phyloP scores from a whole-genome alignment of 495 filamentous ascomycete genomes.

The Penicillium manginii region DNA sequence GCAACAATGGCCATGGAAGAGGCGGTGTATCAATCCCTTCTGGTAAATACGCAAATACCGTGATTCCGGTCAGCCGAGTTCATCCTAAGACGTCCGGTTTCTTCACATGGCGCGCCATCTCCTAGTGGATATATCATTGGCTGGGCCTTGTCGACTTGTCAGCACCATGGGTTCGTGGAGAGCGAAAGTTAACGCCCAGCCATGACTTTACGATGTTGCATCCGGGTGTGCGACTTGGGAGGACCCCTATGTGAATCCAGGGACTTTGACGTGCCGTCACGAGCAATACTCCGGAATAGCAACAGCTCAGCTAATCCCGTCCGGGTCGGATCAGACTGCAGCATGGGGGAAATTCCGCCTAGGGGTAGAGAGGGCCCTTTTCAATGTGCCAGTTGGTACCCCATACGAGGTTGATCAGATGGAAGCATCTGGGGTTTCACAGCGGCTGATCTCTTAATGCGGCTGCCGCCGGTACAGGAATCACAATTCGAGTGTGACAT shows the following conservation, averaged over 20 bases:
- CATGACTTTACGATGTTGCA: constrained; percentile 38
- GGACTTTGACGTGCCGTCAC: constrained; percentile 25
- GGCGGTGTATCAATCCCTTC: constrained; percentile 21
- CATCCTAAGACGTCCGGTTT: constrained; percentile 2
- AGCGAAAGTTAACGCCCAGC: constrained; percentile 19
- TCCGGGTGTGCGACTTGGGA: constrained; percentile 39
- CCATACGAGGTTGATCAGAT: constrained; percentile 49
- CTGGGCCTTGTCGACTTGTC: constrained; percentile 18
- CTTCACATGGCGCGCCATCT: constrained; percentile 27
- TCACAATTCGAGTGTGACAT: constrained; percentile 42
- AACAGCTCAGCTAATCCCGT: constrained; percentile 11
- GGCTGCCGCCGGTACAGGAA: constrained; percentile 40
- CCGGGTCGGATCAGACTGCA: constrained; percentile 10
- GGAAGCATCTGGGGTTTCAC: constrained; percentile 46
- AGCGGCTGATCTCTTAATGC: constrained; percentile 49
- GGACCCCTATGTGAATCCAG: constrained; percentile 16
- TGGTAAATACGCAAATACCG: not conserved
- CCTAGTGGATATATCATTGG: constrained; percentile 19
- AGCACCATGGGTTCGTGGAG: constrained; percentile 10
- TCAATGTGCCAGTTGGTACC: constrained; percentile 25
- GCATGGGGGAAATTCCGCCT: not conserved
- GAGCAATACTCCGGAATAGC: constrained; percentile 21
- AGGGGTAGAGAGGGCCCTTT: constrained; percentile 15
- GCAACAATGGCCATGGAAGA: constrained; percentile 30
- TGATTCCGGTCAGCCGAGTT: constrained; percentile 29